Percentiles rank a stretch among this genome's conserved stretches.
These are phyloP conservation scores for Xylaria sp. DNA, from an alignment of 2,329 filamentous ascomycete species.

Conservation along the genomic window DNA sequence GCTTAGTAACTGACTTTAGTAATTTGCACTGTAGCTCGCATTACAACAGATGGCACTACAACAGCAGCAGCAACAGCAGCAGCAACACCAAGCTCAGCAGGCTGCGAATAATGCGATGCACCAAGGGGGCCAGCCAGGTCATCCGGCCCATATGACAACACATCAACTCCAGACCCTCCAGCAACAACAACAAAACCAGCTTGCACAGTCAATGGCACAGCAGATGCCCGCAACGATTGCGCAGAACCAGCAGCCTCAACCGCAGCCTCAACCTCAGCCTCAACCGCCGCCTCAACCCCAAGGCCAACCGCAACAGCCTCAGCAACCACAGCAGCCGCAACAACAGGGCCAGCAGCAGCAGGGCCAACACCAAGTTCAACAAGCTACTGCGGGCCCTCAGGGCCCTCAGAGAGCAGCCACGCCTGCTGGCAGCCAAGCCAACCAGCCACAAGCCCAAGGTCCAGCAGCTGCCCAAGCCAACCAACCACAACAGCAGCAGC, in stretches of 20 bases:
- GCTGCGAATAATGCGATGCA: constrained; percentile 55
- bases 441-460: constrained; percentile 51
- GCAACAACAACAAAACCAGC: constrained; percentile 38
- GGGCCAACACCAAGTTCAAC: constrained; percentile 38
- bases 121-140: constrained; percentile 49
- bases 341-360: constrained; percentile 38
- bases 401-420: constrained; percentile 37
- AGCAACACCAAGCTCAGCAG: constrained; percentile 54
- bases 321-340: constrained; percentile 34
- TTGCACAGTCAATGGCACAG: constrained; percentile 51
- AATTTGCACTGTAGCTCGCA: constrained; percentile 46
- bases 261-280: constrained; percentile 45
- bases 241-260: constrained; percentile 53
- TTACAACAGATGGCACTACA: constrained; percentile 46
- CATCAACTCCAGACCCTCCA: constrained; percentile 55
- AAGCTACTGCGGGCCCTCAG: constrained; percentile 39
- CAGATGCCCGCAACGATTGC: constrained; percentile 50
- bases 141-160: constrained; percentile 53
- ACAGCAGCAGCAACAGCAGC: constrained; percentile 22
- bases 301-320: constrained; percentile 39
- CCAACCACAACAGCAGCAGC: constrained; percentile 48
- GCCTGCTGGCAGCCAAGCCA: constrained; percentile 34
- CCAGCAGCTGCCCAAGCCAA: constrained; percentile 39
- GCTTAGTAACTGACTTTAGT: constrained; percentile 10
- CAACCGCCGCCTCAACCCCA: constrained; percentile 38